These are phyloP conservation scores for Volvox carteri DNA, from an alignment of 163 green algal species.

Conservation along the genomic window DNA sequence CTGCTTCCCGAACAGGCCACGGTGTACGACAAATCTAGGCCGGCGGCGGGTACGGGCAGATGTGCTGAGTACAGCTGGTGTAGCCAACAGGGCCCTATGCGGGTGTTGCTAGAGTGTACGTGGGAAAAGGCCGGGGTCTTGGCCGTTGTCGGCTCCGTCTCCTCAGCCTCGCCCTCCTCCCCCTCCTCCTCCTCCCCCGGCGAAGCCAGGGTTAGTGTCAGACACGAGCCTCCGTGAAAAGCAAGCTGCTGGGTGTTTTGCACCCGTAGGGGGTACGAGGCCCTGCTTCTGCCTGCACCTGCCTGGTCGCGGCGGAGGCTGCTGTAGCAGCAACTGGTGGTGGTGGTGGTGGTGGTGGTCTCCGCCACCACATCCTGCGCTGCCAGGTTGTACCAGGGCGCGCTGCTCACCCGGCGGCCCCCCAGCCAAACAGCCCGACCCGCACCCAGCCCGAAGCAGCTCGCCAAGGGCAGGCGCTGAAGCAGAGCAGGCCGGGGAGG, in stretches of 20 bases:
- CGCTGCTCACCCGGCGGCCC: constrained; percentile 20
- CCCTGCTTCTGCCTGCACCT: too few relatives aligned
- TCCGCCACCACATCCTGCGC: constrained; percentile 17
- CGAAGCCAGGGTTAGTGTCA: background rate
- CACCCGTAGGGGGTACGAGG: background rate
- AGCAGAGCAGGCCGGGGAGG: background rate
- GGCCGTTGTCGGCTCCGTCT: background rate
- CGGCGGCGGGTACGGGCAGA: constrained; percentile 11
- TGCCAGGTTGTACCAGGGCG: constrained; percentile 44
- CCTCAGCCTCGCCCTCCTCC: background rate
- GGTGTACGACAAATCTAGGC: constrained; percentile 40
- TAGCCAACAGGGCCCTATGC: background rate
- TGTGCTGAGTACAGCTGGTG: constrained; percentile 36
- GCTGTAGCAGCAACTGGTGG: background rate
- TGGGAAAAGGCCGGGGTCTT: background rate
- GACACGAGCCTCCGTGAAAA: constrained; percentile 39
- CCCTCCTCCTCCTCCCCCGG: background rate
- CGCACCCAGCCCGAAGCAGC: constrained; percentile 21
- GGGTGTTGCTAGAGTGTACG: too few relatives aligned
- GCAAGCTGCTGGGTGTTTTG: background rate
- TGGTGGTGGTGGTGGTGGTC: background rate
- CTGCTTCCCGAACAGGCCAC: background rate
- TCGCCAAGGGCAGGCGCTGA: constrained; percentile 29
- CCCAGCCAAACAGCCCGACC: constrained; percentile 28
- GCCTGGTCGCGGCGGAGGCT: background rate